A percentile compares a stretch with the other conserved stretches of the same genome.
Evolutionary conservation across 2,329 filamentous ascomycete species (phyloP).

Genomic region (Nothophaeocryptopus gaeumannii): DNA sequence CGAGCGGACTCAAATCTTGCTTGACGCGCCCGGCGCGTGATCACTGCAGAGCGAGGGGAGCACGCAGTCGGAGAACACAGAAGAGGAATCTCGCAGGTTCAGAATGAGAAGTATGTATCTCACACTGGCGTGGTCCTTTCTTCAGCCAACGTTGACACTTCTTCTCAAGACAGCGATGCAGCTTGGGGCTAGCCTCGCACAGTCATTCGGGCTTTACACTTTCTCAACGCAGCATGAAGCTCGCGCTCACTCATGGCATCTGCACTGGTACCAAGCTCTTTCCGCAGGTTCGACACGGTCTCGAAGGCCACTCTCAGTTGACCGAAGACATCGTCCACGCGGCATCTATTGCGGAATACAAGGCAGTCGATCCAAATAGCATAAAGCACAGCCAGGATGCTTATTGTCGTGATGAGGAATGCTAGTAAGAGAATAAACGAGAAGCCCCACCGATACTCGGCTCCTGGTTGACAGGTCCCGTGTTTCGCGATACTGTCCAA

Average conservation of each 20-base stretch:
- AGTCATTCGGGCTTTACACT: no score
- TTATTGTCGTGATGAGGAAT: background rate
- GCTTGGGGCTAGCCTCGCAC: no score
- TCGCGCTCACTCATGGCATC: background rate
- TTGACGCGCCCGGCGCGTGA: no score
- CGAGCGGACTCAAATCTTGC: no score
- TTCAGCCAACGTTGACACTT: no score
- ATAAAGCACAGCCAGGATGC: background rate
- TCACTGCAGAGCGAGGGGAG: no score
- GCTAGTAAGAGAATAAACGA: background rate
- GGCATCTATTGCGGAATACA: background rate
- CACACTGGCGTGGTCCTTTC: no score
- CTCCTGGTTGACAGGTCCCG: background rate
- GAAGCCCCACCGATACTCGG: conserved; percentile 1
- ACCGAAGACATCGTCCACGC: background rate
- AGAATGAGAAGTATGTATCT: no score
- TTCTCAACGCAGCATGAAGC: background rate
- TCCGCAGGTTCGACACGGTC: background rate
- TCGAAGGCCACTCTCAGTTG: background rate
- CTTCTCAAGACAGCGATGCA: no score
- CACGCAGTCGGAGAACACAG: no score
- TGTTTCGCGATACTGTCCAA: no score
- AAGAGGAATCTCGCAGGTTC: no score
- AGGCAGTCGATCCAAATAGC: background rate
- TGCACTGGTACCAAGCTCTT: background rate